Percentiles rank a stretch among this genome's conserved stretches.
Conservation (phyloP, 1,139 yeast species). For the Candida pseudoviswanathii region DNA sequence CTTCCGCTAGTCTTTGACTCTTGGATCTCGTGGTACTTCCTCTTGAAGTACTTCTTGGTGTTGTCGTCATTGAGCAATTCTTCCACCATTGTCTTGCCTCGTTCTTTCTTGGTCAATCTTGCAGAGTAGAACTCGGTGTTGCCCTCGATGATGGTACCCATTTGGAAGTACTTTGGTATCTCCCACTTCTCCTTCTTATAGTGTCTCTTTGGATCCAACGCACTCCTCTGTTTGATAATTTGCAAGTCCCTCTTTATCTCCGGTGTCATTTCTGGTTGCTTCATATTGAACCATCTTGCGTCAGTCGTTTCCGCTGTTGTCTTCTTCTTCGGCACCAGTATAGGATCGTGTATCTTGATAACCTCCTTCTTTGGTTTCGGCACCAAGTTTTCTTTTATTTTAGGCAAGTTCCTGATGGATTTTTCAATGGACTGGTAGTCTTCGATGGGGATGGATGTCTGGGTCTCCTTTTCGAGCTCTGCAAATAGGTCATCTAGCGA, state of each 20-base stretch:
- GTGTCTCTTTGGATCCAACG: conserved; percentile 93
- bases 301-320: conserved; percentile 49
- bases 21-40: conserved; percentile 83
- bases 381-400: conserved; percentile 34
- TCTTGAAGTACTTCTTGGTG: conserved; percentile 75
- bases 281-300: conserved; percentile 80
- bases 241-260: conserved; percentile 74
- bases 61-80: conserved; percentile 77
- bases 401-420: conserved; percentile 36
- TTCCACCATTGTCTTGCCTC: conserved; percentile 78
- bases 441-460: conserved; percentile 12
- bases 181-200: conserved; percentile 87
- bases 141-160: conserved; percentile 87
- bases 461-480: conserved; percentile 28
- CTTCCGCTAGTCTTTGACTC: conserved; percentile 74
- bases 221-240: conserved; percentile 82
- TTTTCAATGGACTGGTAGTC: conserved; percentile 33
- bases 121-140: conserved; percentile 76
- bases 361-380: conserved; percentile 24
- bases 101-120: conserved; percentile 68
- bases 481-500: conserved; percentile 36
- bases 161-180: conserved; percentile 79
- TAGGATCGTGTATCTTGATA: conserved; percentile 55
- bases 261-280: conserved; percentile 76
- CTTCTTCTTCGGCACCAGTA: conserved; percentile 24